Evolutionary conservation across 164 flowering plant genomes (phyloP).

Genomic region (Dillenia turbinata): DNA sequence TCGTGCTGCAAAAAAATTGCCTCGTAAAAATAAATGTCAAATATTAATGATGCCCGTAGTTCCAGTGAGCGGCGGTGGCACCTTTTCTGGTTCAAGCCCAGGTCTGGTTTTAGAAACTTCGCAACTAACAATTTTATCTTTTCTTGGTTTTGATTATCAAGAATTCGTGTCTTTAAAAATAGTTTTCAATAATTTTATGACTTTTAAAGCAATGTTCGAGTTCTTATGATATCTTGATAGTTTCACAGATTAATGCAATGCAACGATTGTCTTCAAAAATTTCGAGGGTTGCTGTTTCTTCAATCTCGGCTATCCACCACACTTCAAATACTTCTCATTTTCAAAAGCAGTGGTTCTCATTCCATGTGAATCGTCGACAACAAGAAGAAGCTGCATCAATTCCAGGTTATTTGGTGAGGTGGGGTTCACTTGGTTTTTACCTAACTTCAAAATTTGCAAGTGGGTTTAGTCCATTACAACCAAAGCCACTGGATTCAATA

Average conservation of each 20-base stretch:
- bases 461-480: conserved; percentile 78
- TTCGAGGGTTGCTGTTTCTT: conserved; percentile 15
- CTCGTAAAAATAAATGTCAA: no score
- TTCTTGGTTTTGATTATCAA: no score
- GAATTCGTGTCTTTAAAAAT: no score
- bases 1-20: no score
- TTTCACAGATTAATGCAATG: conserved; percentile 15
- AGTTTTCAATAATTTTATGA: no score
- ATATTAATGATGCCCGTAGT: no score
- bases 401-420: conserved; percentile 47
- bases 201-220: no score
- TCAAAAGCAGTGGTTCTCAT: conserved; percentile 16
- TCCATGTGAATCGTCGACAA: conserved; percentile 8
- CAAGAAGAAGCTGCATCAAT: conserved; percentile 12
- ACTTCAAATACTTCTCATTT: conserved; percentile 9
- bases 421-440: conserved; percentile 55
- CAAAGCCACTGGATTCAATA: conserved; percentile 72
- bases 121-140: no score
- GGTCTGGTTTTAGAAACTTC: no score
- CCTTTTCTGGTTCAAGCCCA: no score
- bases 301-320: conserved; percentile 6
- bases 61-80: no score
- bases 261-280: conserved; percentile 19
- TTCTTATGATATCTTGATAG: background rate
- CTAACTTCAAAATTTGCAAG: conserved; percentile 62